phyloP scores from a whole-genome alignment of 345 rosid species.

The Abelmoschus esculentus region DNA sequence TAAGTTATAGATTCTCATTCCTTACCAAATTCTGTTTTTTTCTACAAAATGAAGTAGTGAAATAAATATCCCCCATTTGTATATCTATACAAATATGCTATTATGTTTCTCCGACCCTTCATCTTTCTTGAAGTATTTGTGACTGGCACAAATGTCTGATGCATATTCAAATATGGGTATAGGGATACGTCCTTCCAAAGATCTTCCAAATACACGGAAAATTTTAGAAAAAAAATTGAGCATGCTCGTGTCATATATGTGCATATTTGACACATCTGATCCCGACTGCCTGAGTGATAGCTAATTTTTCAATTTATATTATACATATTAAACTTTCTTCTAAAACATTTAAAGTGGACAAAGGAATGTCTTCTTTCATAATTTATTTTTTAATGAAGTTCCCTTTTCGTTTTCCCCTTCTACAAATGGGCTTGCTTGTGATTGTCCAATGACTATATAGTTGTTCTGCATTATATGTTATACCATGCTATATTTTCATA shows the following conservation, averaged over 20 bases:
- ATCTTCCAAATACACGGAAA: background rate
- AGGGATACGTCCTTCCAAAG: background rate
- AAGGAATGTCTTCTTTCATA: background rate
- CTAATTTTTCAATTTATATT: background rate
- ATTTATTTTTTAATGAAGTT: constrained; percentile 1
- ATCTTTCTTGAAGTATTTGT: too few species aligned
- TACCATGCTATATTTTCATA: background rate
- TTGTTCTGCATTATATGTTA: background rate
- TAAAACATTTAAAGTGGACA: background rate
- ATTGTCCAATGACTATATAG: background rate
- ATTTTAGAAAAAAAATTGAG: background rate
- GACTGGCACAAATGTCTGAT: too few species aligned
- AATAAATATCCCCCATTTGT: background rate
- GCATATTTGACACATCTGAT: background rate
- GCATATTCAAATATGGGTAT: too few species aligned
- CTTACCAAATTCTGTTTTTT: background rate
- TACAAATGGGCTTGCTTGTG: background rate
- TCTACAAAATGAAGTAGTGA: background rate
- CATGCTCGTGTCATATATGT: background rate
- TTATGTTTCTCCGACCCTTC: too few species aligned
- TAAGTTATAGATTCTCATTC: background rate
- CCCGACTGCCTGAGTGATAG: background rate
- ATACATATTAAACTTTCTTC: constrained; percentile 1
- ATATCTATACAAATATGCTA: background rate
- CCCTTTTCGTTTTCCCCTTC: background rate